phyloP scores from a whole-genome alignment of 352 stramenopile genomes.

The Phytophthora lateralis region DNA sequence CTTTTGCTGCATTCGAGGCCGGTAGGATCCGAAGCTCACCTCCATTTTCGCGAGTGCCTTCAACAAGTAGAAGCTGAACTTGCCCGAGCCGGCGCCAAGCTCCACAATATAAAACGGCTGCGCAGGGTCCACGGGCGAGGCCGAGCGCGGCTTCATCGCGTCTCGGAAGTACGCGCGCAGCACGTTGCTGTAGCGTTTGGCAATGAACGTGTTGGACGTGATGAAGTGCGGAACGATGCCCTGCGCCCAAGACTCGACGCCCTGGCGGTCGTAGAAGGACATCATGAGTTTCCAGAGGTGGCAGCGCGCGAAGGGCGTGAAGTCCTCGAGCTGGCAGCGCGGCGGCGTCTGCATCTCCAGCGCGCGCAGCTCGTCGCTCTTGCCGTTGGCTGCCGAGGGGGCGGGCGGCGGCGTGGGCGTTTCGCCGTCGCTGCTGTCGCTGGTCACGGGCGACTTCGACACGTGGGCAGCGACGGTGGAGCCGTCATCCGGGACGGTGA shows the following conservation, averaged over 20 bases:
- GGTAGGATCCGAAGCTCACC: constrained; percentile 16
- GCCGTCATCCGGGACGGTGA: constrained; percentile 22
- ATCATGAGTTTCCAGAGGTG: constrained; percentile 96
- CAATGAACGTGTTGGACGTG: constrained; percentile 96
- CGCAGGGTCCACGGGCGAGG: constrained; percentile 60
- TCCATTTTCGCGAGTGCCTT: constrained; percentile 80
- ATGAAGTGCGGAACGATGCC: constrained; percentile 97
- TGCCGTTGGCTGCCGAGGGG: constrained; percentile 19
- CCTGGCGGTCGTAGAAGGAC: constrained; percentile 91
- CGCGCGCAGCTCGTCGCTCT: constrained; percentile 60
- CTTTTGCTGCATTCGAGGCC: neutral
- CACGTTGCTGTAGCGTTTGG: constrained; percentile 86
- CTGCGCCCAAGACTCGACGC: constrained; percentile 89
- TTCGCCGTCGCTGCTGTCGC: constrained; percentile 35
- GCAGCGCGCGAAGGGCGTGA: constrained; percentile 87
- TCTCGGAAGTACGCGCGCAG: constrained; percentile 74
- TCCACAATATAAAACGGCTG: constrained; percentile 95
- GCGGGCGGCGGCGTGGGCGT: constrained; percentile 14
- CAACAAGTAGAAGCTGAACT: constrained; percentile 96
- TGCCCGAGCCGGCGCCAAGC: constrained; percentile 91
- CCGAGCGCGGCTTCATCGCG: constrained; percentile 35
- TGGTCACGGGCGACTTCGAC: constrained; percentile 33
- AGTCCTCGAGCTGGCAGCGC: constrained; percentile 88
- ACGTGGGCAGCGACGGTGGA: constrained; percentile 11
- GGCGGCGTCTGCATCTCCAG: constrained; percentile 31